These are phyloP conservation scores for Starmera quercuum DNA, from an alignment of 805 yeast species.

Conservation along the genomic window DNA sequence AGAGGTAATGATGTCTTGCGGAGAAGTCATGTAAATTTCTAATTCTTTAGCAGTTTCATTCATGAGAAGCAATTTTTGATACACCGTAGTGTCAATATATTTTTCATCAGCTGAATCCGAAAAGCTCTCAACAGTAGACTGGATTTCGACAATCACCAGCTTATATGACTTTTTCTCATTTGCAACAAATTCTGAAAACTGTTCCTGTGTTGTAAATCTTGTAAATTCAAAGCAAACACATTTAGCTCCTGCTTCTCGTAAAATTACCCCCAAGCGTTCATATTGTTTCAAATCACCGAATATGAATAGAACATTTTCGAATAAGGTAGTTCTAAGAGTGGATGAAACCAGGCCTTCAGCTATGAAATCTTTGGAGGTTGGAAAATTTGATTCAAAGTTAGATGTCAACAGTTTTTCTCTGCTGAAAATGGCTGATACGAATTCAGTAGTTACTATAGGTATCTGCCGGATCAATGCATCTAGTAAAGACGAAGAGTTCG, in stretches of 20 bases:
- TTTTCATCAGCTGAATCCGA: constrained; percentile 1
- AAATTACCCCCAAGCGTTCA: constrained; percentile 13
- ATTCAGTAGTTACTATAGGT: constrained; percentile 22
- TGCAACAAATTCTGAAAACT: background rate
- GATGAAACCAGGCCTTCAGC: constrained; percentile 17
- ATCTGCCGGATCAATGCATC: constrained; percentile 24
- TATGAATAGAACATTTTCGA: constrained; percentile 18
- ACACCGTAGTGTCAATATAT: constrained; percentile 1
- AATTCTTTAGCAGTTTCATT: constrained; percentile 13
- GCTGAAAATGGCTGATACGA: constrained; percentile 10
- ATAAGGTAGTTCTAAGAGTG: constrained; percentile 14
- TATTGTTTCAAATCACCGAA: constrained; percentile 16
- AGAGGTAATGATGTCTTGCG: constrained; percentile 21
- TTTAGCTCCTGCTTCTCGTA: constrained; percentile 20
- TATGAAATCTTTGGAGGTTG: constrained; percentile 16
- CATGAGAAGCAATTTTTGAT: constrained; percentile 4
- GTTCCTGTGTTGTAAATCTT: background rate
- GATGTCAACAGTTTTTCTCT: constrained; percentile 7
- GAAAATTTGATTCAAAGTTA: constrained; percentile 17
- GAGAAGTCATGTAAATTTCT: constrained; percentile 14
- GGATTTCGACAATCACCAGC: constrained; percentile 10
- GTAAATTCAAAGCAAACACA: background rate
- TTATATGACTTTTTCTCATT: background rate
- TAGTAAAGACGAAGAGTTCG: constrained; percentile 14
- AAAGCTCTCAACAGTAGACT: constrained; percentile 4